These are phyloP conservation scores for Microsporum canis DNA, from an alignment of 2,329 filamentous ascomycete species.

Conservation along the genomic window DNA sequence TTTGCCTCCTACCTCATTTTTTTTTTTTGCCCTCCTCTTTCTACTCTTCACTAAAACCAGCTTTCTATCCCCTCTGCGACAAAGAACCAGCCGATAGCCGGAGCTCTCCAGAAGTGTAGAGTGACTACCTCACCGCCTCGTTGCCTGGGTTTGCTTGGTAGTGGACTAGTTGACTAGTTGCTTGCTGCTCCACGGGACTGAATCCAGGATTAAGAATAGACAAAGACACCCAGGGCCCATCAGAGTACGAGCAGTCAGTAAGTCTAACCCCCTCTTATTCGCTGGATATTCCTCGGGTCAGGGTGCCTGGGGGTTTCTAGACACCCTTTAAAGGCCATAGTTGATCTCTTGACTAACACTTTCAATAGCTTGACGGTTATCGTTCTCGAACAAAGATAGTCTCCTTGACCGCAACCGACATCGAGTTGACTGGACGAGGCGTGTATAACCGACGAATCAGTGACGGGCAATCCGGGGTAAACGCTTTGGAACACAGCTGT, in stretches of 20 bases:
- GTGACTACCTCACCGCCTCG: background rate
- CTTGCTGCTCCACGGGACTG: background rate
- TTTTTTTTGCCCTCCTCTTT: no score
- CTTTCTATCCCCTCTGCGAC: background rate
- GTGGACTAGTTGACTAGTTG: background rate
- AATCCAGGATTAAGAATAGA: background rate
- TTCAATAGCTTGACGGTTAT: background rate
- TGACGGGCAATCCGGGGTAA: background rate
- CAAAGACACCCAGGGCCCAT: background rate
- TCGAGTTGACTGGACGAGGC: background rate
- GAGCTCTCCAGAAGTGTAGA: no score
- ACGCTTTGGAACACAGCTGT: background rate
- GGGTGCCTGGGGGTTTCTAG: background rate
- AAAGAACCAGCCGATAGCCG: background rate
- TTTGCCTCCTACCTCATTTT: background rate
- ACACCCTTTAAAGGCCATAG: background rate
- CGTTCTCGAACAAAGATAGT: background rate
- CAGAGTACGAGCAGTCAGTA: background rate
- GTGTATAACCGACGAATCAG: background rate
- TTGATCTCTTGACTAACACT: background rate
- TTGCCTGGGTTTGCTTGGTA: background rate
- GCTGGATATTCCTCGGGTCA: background rate
- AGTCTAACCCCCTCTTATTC: background rate
- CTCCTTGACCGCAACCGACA: background rate
- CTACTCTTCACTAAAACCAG: background rate